phyloP scores from a whole-genome alignment of 2,329 filamentous ascomycete species.

The Tolypocladium album region DNA sequence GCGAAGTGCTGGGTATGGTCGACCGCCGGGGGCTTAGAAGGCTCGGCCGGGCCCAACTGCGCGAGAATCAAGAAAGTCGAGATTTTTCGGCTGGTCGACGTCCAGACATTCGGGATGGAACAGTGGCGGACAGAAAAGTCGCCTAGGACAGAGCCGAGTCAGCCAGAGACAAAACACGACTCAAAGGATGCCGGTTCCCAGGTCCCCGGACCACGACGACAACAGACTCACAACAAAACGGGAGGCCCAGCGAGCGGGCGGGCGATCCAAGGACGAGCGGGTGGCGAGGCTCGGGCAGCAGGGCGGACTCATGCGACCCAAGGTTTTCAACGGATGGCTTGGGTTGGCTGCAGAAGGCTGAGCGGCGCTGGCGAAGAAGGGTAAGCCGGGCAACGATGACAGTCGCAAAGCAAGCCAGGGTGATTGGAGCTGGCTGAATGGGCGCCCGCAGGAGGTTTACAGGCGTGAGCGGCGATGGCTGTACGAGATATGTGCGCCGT shows the following conservation, averaged over 20 bases:
- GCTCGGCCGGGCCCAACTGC: background rate
- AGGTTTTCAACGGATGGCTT: background rate
- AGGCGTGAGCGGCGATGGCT: background rate
- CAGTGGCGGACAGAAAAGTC: constrained; percentile 5
- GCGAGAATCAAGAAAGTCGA: background rate
- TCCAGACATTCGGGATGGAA: constrained; percentile 18
- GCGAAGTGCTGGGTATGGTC: background rate
- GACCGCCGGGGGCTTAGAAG: background rate
- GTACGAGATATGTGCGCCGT: background rate
- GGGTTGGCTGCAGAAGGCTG: background rate
- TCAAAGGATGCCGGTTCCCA: background rate
- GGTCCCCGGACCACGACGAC: background rate
- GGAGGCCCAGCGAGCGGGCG: background rate
- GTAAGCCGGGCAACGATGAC: background rate
- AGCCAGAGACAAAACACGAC: constrained; percentile 1
- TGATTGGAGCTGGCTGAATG: background rate
- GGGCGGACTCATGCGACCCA: background rate
- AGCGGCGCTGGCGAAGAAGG: background rate
- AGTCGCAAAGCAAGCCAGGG: background rate
- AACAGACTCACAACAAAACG: background rate
- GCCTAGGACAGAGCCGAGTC: constrained; percentile 1
- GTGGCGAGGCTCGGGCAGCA: background rate
- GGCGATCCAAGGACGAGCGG: background rate
- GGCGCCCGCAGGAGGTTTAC: background rate
- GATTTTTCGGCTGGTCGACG: constrained; percentile 10